These are phyloP conservation scores for Arxiozyma slooffiae DNA, from an alignment of 1,139 yeast genomes.

Conservation along the genomic window DNA sequence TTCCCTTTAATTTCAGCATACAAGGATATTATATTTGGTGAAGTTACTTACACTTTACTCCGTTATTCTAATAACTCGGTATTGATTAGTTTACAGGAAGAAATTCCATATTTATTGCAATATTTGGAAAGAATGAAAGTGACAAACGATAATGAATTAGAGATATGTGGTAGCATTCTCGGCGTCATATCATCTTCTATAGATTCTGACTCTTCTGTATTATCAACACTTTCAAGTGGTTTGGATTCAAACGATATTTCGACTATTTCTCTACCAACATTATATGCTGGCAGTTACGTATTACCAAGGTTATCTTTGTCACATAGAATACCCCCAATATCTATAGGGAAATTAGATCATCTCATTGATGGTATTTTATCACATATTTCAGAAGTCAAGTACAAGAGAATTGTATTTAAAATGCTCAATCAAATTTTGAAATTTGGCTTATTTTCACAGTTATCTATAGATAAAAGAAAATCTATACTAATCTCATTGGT, in stretches of 20 bases:
- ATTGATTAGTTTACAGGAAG: slow-evolving; percentile 16
- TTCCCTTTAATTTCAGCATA: slow-evolving; percentile 13
- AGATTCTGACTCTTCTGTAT: slow-evolving; percentile 24
- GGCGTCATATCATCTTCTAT: slow-evolving; percentile 45
- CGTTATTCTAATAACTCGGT: slow-evolving; percentile 24
- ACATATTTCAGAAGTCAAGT: slow-evolving; percentile 3
- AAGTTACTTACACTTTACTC: slow-evolving; percentile 23
- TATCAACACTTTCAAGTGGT: slow-evolving; percentile 1
- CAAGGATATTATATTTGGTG: slow-evolving; percentile 23
- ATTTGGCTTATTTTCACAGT: slow-evolving; percentile 46
- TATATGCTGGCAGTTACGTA: slow-evolving; percentile 40
- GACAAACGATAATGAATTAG: slow-evolving; percentile 18
- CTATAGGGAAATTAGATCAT: neutral
- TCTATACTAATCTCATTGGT: slow-evolving; percentile 23
- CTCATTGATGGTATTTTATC: slow-evolving; percentile 1
- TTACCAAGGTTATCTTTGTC: slow-evolving; percentile 44
- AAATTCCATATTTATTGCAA: slow-evolving; percentile 16
- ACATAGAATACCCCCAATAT: neutral
- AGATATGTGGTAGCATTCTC: slow-evolving; percentile 32
- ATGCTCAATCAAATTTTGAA: slow-evolving; percentile 48
- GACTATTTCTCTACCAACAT: slow-evolving; percentile 19
- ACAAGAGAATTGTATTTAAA: slow-evolving; percentile 34
- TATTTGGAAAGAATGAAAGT: slow-evolving; percentile 21
- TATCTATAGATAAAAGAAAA: slow-evolving; percentile 14
- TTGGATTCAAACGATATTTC: slow-evolving; percentile 2